Evolutionary conservation across 306 rosid species (phyloP), one percentile per base, ranked within the genome.

Genomic region (Vicia sativa): DNA sequence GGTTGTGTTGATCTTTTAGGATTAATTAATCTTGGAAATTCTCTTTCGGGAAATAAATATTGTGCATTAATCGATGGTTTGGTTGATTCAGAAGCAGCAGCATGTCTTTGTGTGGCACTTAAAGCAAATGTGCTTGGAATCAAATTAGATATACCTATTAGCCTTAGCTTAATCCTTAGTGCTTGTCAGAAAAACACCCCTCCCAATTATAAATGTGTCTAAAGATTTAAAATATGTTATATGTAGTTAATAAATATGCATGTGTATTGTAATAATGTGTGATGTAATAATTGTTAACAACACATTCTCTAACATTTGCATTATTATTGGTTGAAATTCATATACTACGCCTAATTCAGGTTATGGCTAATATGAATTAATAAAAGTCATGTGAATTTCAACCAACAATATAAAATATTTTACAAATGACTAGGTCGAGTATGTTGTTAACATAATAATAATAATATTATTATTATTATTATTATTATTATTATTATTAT

Each of bases 111-210:
- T 80, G 90, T 91, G 5, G 96, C 87, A 9, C 72, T 90, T 50
- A 90, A 92, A 77, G 87, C 79, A 67, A 92, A 85, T 73, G 91
- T 85, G 71, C 82, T 87, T 13, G 98, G 98, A 1, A 42, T 83
- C 21, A 77, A 90, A 82, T 66, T 92, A 80, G 46, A 87, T 11
- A 77, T 87, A 9, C 98, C 96, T 0, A 1, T 92, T 49, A 11
- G 91, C 0, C 78, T 92, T 55, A 83, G 85, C 50, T 38, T 79
- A 54, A 76, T 92, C 67, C n/a, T 87, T 1, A 87, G 96, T 73
- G 92, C 98, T 31, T 92, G 96, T 87, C 77, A 92, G 21, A 90
- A 87, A 54, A 62, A 87, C 6, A 43, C 86, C 4, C 98, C 98
- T 37, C n/a, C 85, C 26, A 96, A 87, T 42, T 92, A 77, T 78